phyloP scores from a whole-genome alignment of 192 early-diverging fungal genomes.

The Coemansia sp. region DNA sequence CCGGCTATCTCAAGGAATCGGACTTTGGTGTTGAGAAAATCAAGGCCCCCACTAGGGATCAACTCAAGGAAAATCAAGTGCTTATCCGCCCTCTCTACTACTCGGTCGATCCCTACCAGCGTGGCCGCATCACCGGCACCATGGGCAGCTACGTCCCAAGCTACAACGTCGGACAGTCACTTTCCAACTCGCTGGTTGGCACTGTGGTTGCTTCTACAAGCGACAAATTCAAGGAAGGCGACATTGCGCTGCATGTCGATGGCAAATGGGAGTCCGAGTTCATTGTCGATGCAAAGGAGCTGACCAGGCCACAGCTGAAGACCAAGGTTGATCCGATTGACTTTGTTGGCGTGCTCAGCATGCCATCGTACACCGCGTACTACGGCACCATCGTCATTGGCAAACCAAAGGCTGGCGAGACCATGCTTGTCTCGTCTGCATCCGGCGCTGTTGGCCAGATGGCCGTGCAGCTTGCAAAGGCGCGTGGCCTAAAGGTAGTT shows the following conservation, averaged over 20 bases:
- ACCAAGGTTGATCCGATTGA: constrained; percentile 14
- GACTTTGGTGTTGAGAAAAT: constrained; percentile 29
- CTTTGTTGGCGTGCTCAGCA: constrained; percentile 62
- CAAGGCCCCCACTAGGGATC: constrained; percentile 13
- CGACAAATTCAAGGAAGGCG: constrained; percentile 62
- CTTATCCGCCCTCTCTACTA: constrained; percentile 67
- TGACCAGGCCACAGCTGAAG: constrained; percentile 27
- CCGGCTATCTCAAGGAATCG: constrained; percentile 21
- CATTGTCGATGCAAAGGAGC: constrained; percentile 58
- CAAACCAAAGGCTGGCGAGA: constrained; percentile 80
- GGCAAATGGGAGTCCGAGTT: constrained; percentile 60
- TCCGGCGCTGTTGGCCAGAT: constrained; percentile 76
- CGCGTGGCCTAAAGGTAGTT: constrained; percentile 72
- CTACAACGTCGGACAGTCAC: constrained; percentile 61
- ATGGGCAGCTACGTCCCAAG: constrained; percentile 58
- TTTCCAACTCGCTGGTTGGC: constrained; percentile 44
- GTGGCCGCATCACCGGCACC: constrained; percentile 65
- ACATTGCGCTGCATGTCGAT: constrained; percentile 78
- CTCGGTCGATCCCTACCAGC: constrained; percentile 79
- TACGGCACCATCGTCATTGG: constrained; percentile 62
- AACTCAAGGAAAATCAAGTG: constrained; percentile 26
- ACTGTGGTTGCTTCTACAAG: constrained; percentile 65
- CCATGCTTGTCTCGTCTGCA: constrained; percentile 76
- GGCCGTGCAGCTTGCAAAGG: constrained; percentile 78
- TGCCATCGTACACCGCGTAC: constrained; percentile 83